Evolutionary conservation across 352 stramenopile genomes (phyloP).

Genomic region (Phytopythium ostracodes): DNA sequence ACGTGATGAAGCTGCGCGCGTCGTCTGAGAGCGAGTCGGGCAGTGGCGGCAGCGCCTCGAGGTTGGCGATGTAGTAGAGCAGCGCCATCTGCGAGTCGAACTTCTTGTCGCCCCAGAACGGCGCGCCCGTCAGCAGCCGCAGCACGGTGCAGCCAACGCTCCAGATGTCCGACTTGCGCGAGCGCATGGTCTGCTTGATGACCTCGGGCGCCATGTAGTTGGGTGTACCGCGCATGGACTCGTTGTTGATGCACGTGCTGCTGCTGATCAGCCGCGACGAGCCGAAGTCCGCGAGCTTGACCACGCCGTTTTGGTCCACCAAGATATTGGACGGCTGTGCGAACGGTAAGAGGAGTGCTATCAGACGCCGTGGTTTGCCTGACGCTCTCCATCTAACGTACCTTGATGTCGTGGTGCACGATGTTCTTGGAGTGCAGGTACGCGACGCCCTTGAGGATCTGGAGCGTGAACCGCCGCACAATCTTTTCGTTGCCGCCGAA

Average conservation of each 20-base stretch:
- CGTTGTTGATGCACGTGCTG: conserved; percentile 40
- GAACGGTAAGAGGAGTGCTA: not conserved
- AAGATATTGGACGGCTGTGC: conserved; percentile 89
- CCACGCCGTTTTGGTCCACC: conserved; percentile 90
- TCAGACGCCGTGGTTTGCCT: not conserved
- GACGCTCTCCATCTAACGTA: conserved; percentile 4
- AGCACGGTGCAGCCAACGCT: conserved; percentile 79
- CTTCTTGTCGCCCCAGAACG: conserved; percentile 80
- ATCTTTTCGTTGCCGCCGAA: conserved; percentile 76
- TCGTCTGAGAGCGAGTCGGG: conserved; percentile 33
- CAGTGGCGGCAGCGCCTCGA: conserved; percentile 36
- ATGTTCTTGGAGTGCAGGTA: conserved; percentile 84
- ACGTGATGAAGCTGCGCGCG: conserved; percentile 41
- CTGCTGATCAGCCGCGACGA: conserved; percentile 74
- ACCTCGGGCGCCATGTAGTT: conserved; percentile 89
- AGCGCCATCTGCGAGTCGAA: conserved; percentile 68
- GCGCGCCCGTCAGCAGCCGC: conserved; percentile 55
- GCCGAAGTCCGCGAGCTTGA: conserved; percentile 95
- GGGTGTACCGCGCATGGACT: conserved; percentile 72
- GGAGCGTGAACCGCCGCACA: conserved; percentile 66
- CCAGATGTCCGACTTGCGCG: conserved; percentile 81
- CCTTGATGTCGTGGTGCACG: conserved; percentile 83
- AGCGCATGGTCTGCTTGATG: conserved; percentile 79
- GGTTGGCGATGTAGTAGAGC: conserved; percentile 58
- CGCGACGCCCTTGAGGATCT: conserved; percentile 84